Evolutionary conservation across 1,284 basidiomycete species (phyloP).

Genomic region (Tilletia caries): DNA sequence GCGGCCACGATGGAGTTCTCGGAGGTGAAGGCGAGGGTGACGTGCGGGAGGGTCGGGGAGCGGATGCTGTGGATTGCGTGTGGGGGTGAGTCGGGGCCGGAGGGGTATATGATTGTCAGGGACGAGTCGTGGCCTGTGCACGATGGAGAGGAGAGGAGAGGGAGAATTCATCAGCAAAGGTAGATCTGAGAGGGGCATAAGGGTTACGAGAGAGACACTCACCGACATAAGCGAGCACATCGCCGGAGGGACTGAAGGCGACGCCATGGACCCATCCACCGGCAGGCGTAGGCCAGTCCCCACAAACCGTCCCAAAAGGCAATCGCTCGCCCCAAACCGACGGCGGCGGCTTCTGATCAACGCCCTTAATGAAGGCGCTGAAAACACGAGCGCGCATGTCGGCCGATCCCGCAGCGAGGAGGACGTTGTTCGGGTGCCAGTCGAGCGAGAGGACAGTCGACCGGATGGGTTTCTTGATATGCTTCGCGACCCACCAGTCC

Average conservation of each 20-base stretch:
- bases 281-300: slow-evolving; percentile 79
- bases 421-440: slow-evolving; percentile 96
- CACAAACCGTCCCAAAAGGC: slow-evolving; percentile 96
- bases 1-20: slow-evolving; percentile 72
- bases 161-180: too few relatives aligned
- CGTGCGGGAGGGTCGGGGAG: slow-evolving; percentile 48
- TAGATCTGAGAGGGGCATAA: too few relatives aligned
- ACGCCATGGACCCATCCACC: slow-evolving; percentile 97
- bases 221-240: slow-evolving; percentile 87
- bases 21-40: slow-evolving; percentile 66
- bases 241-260: slow-evolving; percentile 90
- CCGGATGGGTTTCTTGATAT: slow-evolving; percentile 92
- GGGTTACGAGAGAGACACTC: slow-evolving; percentile 57
- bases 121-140: slow-evolving; percentile 41
- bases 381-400: slow-evolving; percentile 97
- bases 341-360: slow-evolving; percentile 84
- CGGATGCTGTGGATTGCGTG: slow-evolving; percentile 47
- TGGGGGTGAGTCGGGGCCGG: slow-evolving; percentile 41
- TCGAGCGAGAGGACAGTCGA: slow-evolving; percentile 90
- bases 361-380: slow-evolving; percentile 97
- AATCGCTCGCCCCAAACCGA: slow-evolving; percentile 95
- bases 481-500: slow-evolving; percentile 99
- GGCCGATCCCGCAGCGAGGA: slow-evolving; percentile 87
- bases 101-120: slow-evolving; percentile 48
- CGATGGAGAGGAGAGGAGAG: neutral